Evolutionary conservation across 2,329 filamentous ascomycete genomes (phyloP).

Genomic region (Coniochaeta prunicola): DNA sequence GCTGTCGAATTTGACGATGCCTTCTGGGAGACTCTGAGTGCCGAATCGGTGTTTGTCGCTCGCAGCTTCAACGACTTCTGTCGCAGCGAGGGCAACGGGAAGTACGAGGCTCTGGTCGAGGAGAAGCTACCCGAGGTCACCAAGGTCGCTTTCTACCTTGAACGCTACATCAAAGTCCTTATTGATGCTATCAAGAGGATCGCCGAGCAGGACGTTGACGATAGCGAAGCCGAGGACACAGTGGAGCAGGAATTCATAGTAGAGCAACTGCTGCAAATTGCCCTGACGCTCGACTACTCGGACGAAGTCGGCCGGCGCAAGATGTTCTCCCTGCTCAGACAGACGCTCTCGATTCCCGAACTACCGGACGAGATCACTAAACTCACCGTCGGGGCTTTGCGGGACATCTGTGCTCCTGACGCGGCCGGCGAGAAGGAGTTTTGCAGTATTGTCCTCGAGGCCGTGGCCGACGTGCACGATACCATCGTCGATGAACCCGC

Average conservation of each 20-base stretch:
- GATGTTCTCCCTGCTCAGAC: conserved; percentile 88
- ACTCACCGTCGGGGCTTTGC: conserved; percentile 73
- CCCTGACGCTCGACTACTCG: conserved; percentile 89
- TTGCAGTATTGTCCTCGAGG: conserved; percentile 80
- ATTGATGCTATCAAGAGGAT: conserved; percentile 55
- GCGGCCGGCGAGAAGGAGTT: conserved; percentile 73
- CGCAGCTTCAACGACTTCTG: conserved; percentile 95
- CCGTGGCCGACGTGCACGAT: conserved; percentile 93
- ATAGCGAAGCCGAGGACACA: conserved; percentile 71
- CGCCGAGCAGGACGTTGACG: conserved; percentile 47
- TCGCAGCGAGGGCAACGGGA: conserved; percentile 63
- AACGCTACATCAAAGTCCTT: conserved; percentile 67
- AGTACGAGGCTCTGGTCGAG: conserved; percentile 69
- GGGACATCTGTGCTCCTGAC: conserved; percentile 73
- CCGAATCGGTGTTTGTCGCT: conserved; percentile 83
- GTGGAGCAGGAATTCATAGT: conserved; percentile 93
- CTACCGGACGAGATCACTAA: conserved; percentile 90
- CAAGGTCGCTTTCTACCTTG: conserved; percentile 78
- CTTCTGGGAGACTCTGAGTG: conserved; percentile 75
- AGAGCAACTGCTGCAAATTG: conserved; percentile 89
- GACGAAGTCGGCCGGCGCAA: conserved; percentile 92
- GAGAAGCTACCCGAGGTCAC: conserved; percentile 95
- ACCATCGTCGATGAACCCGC: conserved; percentile 70
- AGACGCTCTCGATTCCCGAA: conserved; percentile 77
- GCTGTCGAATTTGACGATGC: conserved; percentile 63